Evolutionary conservation across 2,329 filamentous ascomycete species (phyloP), one percentile per base, ranked within the genome.

Genomic region (Colletotrichum sansevieriae): DNA sequence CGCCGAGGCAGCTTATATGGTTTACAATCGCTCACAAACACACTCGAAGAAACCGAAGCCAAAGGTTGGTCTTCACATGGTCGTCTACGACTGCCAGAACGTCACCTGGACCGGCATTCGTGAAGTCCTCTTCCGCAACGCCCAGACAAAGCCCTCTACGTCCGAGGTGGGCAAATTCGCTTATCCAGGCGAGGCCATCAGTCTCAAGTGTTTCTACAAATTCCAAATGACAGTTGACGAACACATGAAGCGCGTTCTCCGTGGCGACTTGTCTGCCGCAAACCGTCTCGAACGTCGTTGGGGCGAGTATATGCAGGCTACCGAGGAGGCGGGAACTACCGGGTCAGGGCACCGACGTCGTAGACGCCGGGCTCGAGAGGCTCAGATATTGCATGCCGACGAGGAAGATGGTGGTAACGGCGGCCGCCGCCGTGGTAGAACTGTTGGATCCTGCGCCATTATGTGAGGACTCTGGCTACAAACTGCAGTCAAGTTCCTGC

Each of bases 161-260:
- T 79, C 78, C 10, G 77, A 80, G 22, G 75, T 80, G 13, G 76
- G 74, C 37, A 75, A 74, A 55, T 73, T 84, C 10, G 86, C 86
- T 0, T 95, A 91, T 73, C 92, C 94, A 0, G 88, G 89, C 1
- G 91, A 97, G 76, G 88, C 97, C 65, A 94, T 98, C 68, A 85
- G 90, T 6, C 85, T 98, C 49, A 98, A 97, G 79, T 97, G 94
- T 79, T 98, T 95, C 82, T 97, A 97, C 78, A 94, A 92, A 47
- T 98, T 93, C 88, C 95, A 98, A 80, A 93, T 93, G 81, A 98
- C 94, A 0, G 94, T 98, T 4, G 92, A 98, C 73, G 94, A 98
- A 78, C 95, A 98, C 79, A 94, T 90, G 61, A 95, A 95, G 81
- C 89, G 95, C 4, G 93, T 98, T 0, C 79, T 97, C 59, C 85